Percentiles rank a stretch among this genome's conserved stretches.
Conservation (phyloP, 306 rosid genomes). For the Boehmeria nivea region DNA sequence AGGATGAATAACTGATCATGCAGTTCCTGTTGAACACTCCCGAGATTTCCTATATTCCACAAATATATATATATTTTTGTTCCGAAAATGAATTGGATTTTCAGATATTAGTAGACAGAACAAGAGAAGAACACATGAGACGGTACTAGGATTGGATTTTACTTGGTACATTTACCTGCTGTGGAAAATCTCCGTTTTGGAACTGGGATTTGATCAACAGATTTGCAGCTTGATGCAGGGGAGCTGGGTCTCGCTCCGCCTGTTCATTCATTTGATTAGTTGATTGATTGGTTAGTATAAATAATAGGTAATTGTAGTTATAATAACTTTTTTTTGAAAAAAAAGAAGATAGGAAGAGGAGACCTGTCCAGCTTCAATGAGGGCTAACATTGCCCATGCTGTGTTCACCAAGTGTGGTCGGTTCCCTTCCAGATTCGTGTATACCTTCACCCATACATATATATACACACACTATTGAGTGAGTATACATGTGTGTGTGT, state of each 20-base stretch:
- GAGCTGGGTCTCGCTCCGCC: constrained; percentile 51
- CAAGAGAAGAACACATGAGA: no score
- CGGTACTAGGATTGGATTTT: no score
- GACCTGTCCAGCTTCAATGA: constrained; percentile 66
- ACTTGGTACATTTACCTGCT: constrained; percentile 39
- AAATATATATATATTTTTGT: not conserved
- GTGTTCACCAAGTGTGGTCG: constrained; percentile 56
- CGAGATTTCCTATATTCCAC: constrained; percentile 38
- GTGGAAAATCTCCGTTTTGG: constrained; percentile 65
- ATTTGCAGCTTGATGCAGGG: constrained; percentile 56
- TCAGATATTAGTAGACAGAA: not conserved
- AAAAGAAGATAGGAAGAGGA: not conserved
- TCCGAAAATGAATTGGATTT: not conserved
- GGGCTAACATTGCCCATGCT: constrained; percentile 71
- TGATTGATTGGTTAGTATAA: no score
- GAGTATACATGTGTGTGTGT: no score
- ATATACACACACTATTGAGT: no score
- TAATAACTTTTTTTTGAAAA: no score
- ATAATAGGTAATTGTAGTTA: no score
- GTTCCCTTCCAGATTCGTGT: constrained; percentile 53
- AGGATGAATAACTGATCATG: constrained; percentile 49
- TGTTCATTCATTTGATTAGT: constrained; percentile 8
- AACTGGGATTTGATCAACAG: constrained; percentile 51
- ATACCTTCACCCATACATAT: constrained; percentile 25
- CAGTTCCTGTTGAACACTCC: constrained; percentile 60